Conservation (phyloP, 208 protist genomes). For the Entamoeba histolytica region DNA sequence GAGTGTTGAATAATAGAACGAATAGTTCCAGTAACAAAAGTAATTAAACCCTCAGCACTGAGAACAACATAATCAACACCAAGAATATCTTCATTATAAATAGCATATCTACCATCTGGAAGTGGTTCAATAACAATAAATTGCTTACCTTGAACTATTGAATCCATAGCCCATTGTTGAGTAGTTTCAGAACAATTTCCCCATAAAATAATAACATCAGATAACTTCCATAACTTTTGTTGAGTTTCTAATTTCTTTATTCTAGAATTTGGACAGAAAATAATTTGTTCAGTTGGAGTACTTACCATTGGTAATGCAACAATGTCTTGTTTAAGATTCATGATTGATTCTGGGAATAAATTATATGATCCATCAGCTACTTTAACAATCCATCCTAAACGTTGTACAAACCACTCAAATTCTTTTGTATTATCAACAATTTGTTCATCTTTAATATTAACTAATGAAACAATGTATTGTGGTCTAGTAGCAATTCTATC, state of each 20-base stretch:
- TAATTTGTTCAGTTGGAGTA: background rate
- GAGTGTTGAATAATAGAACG: background rate
- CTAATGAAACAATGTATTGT: background rate
- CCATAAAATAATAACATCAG: background rate
- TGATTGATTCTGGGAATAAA: background rate
- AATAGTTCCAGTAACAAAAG: background rate
- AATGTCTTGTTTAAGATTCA: background rate
- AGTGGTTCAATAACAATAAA: background rate
- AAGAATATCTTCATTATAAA: background rate
- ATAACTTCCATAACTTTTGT: background rate
- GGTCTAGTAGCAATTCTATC: background rate
- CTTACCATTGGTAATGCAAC: background rate
- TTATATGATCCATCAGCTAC: background rate
- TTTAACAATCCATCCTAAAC: background rate
- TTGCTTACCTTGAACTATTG: background rate
- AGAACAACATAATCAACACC: background rate
- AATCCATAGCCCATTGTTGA: background rate
- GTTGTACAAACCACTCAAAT: background rate
- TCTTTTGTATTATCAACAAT: background rate
- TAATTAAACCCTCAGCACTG: background rate
- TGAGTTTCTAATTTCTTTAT: background rate
- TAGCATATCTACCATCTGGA: background rate
- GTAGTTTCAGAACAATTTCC: background rate
- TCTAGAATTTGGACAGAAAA: background rate
- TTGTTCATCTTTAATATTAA: background rate